Base-by-base conservation (phyloP, 257 asterid genomes). In the Knoxia roxburghii region DNA sequence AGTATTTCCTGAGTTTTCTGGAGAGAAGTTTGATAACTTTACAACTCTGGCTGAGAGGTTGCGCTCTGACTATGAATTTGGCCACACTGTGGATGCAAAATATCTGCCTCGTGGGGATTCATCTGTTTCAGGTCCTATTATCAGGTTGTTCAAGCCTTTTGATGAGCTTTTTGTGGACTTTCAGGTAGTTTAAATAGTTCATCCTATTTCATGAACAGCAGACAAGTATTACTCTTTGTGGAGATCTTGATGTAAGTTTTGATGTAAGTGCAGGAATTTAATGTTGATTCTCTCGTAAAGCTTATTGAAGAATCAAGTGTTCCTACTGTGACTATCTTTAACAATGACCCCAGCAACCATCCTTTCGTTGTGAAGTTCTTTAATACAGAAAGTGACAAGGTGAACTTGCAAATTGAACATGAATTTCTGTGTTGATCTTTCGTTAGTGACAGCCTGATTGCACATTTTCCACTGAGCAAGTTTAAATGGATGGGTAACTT, bases 101-200 rank as follows among this genome's bases (percentile, higher is more conserved):
- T 80, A 81, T 65, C 92, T 92, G 73, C 97, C 97, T 71, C 93
- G 81, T 41, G 98, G 97, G 46, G 96, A 89, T 35, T 82, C 84
- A 55, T 86, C 97, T 18, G 80, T 80, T 65, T 71, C 81, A 26
- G 98, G 89, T 57, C 98, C 97, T 69, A 70, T 80, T 67, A 87
- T 92, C 75, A 79, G 98, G 83, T 71, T 92, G 83, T 81, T 92
- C 76, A 92, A 89, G 84, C 98, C 96, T 53, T 92, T 92, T 58
- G 98, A 92, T 83, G 98, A 92, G 70, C 95, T 87, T 74, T 77
- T 89, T 68, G 85, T 82, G 17, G 97, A 92, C 76, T 82, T 76
- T 64, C 81, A 89, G 96, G 98, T 87, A 81, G 2, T 30, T 50
- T 24, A 58, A 17, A 32, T 26, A 51, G n/a, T 35, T 41, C 27